Evolutionary conservation across 441 rosid genomes (phyloP), one percentile per base, ranked within the genome.

Genomic region (Adansonia rubrostipa): DNA sequence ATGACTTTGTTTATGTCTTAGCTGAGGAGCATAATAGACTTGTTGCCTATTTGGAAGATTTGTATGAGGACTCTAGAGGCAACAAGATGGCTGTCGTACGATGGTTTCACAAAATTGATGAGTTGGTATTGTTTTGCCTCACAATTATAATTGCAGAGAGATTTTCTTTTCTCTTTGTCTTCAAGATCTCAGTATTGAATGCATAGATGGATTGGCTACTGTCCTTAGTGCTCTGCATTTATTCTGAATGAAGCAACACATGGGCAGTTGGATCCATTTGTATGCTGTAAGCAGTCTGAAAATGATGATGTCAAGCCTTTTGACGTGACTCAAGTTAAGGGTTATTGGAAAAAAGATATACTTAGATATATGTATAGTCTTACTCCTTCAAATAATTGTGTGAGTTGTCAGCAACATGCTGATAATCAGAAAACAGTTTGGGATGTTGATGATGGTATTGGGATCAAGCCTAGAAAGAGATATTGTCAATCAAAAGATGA

Each of bases 91-190:
- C 86, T 62, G 86, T 82, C 87, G 92, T 92, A 84, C 96, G 87
- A 68, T 94, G 98, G 98, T 91, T 91, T 91, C 98, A 91, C 91
- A 89, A 88, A 86, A 89, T 88, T 88, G 97, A 90, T 75, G 98
- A 94, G 42, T 36, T 4, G 42, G 0, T 36, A 36, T 36, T 87
- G 85, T 75, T 84, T 87, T 86, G 78, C 81, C 94, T 77, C 80
- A 68, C 86, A 87, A 84, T 80, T 86, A 62, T 84, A 89, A 82
- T 85, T 92, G 86, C 87, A 85, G 91, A 84, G 98, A 94, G 95
- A 88, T 94, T 86, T 90, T 87, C 88, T 90, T 85, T 85, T 91
- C 98, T 88, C 89, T 82, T 77, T 88, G 89, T 86, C 91, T 80
- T 84, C 98, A 94, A 92, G 96, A 94, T 89, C 90, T 94, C 84